Evolutionary conservation across 164 flowering plant species (phyloP).

Genomic region (Tetrastigma voinierianum): DNA sequence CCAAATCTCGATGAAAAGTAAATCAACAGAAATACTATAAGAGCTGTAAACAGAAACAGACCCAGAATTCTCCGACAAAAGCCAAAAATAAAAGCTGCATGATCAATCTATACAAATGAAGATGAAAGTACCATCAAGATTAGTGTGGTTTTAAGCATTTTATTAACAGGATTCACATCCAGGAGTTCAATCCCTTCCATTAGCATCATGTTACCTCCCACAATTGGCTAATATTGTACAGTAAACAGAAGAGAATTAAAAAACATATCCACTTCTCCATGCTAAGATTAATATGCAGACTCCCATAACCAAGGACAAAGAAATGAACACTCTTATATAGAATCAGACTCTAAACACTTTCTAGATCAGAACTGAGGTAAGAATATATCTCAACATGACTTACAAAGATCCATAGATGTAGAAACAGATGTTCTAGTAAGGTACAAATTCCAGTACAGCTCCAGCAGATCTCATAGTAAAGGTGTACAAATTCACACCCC

Average conservation of each 20-base stretch:
- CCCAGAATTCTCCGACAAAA: background rate
- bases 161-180: background rate
- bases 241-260: background rate
- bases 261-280: background rate
- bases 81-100: background rate
- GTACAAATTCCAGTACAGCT: no score
- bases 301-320: no score
- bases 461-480: no score
- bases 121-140: background rate
- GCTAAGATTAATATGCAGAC: no score
- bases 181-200: background rate
- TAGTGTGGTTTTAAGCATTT: background rate
- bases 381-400: no score
- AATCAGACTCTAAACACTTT: no score
- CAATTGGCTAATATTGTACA: no score
- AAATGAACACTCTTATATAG: no score
- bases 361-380: no score
- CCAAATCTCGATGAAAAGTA: background rate
- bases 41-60: background rate
- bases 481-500: no score
- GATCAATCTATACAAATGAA: background rate
- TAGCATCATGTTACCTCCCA: background rate
- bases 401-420: no score
- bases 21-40: constrained; percentile 4
- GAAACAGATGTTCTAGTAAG: no score